phyloP scores from a whole-genome alignment of 139 green algal species.

The Chlorella sorokiniana region DNA sequence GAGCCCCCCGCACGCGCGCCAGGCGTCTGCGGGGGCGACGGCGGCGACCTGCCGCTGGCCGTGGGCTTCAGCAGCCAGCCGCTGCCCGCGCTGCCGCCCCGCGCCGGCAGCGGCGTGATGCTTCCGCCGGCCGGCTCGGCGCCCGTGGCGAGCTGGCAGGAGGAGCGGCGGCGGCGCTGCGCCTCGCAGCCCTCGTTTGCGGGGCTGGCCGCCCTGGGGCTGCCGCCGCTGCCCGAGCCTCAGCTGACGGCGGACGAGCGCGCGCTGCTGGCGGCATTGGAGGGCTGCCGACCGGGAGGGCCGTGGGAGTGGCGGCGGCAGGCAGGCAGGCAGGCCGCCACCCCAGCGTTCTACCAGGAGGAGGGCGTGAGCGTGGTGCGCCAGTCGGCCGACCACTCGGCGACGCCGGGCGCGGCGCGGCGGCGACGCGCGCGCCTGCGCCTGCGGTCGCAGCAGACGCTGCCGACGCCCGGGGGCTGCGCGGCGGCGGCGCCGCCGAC shows the following conservation, averaged over 20 bases:
- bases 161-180: too few relatives aligned
- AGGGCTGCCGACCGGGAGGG: not conserved
- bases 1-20: too few relatives aligned
- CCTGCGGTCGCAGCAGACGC: not conserved
- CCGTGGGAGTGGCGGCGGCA: not conserved
- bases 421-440: too few relatives aligned
- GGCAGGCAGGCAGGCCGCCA: too few relatives aligned
- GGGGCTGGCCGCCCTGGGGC: too few relatives aligned
- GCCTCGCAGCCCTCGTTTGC: too few relatives aligned
- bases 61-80: not conserved
- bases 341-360: not conserved
- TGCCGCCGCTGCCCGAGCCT: too few relatives aligned
- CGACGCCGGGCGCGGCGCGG: not conserved
- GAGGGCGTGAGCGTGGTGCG: not conserved
- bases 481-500: not conserved
- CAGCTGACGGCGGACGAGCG: not conserved
- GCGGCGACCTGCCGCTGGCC: too few relatives aligned
- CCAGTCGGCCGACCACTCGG: not conserved
- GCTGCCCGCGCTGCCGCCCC: not conserved
- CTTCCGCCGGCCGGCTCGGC: too few relatives aligned
- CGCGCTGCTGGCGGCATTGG: not conserved
- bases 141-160: too few relatives aligned
- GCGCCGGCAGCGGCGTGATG: too few relatives aligned
- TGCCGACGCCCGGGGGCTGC: not conserved
- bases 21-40: too few relatives aligned